Base-by-base conservation (phyloP, 495 filamentous ascomycete species). In the Penicillium ochrochloron region DNA sequence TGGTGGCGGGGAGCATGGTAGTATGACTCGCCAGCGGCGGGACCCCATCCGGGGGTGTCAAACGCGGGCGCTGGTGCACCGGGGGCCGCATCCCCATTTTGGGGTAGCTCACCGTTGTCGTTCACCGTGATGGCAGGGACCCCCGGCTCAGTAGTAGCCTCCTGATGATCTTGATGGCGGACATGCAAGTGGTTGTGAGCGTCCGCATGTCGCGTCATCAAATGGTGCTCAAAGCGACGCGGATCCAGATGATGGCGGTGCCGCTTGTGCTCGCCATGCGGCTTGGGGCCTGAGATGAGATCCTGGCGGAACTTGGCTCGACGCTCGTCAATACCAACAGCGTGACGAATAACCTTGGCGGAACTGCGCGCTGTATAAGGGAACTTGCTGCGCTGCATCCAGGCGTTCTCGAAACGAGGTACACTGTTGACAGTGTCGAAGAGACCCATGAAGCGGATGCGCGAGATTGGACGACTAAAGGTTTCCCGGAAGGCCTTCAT, bases 401-500 rank as follows among this genome's bases (percentile, higher is more conserved):
- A 95, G 0, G 92, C 91, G 10, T 88, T 85, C 74, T 96, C 92
- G 61, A 95, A 94, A 6, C 84, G 79, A 1, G 91, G 91, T 2
- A 96, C 92, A 62, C 88, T 90, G 71, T 96, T 96, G 51, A 96
- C 92, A 0, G 78, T 78, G 62, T 80, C 79, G 62, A 82, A 82
- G 7, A 82, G 70, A 27, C 80, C 80, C 80, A 82, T 78, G 60
- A 82, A 82, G 34, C 66, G 73, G 58, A 95, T 91, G 5, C 90
- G 82, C 17, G 87, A 80, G 12, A 94, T 89, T 0, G 92, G 92
- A 0, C 92, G 83, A 55, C 89, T 89, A 69, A 96, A 95, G 0
- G 92, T 95, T 69, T 94, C 91, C 25, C 92, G 88, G 75, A 96
- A 96, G 0, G 87, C 89, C 63, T 89, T 89, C 87, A 95, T 89